These are phyloP conservation scores for Exsudoporus floridanus DNA, from an alignment of 1,284 basidiomycete genomes.

Conservation along the genomic window DNA sequence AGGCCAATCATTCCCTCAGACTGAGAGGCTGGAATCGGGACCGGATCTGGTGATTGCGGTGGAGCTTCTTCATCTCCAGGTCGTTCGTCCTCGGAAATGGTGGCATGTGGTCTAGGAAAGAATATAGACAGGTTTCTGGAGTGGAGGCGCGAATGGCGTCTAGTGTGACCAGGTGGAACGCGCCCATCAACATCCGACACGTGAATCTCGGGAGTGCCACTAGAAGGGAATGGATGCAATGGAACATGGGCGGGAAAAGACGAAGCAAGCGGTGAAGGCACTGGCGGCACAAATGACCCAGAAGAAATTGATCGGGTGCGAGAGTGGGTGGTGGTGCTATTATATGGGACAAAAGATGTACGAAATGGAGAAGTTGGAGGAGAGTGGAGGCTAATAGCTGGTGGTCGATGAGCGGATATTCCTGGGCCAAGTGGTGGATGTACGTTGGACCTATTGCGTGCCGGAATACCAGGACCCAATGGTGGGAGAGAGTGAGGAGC, in stretches of 20 bases:
- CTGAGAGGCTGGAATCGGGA: slow-evolving; percentile 28
- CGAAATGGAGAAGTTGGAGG: slow-evolving; percentile 49
- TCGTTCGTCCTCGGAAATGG: slow-evolving; percentile 69
- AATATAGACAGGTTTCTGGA: slow-evolving; percentile 89
- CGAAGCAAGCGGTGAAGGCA: slow-evolving; percentile 35
- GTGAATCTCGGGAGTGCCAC: slow-evolving; percentile 23
- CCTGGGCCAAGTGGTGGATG: slow-evolving; percentile 42
- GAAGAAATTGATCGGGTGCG: slow-evolving; percentile 56
- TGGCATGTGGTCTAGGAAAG: slow-evolving; percentile 71
- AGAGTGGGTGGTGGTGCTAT: slow-evolving; percentile 39
- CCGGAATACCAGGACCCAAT: slow-evolving; percentile 27
- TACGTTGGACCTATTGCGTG: slow-evolving; percentile 8
- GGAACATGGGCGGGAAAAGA: slow-evolving; percentile 25
- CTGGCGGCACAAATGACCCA: slow-evolving; percentile 51
- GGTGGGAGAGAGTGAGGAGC: slow-evolving; percentile 34
- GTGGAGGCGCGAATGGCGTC: slow-evolving; percentile 75
- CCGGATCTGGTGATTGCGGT: slow-evolving; percentile 30
- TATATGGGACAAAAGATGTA: slow-evolving; percentile 45
- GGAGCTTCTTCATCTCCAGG: slow-evolving; percentile 45
- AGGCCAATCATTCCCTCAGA: slow-evolving; percentile 19
- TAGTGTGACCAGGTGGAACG: slow-evolving; percentile 36
- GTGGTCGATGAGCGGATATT: slow-evolving; percentile 38
- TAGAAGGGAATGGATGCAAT: slow-evolving; percentile 31
- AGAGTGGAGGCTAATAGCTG: slow-evolving; percentile 27
- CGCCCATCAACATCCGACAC: slow-evolving; percentile 13